Evolutionary conservation across 139 green algal genomes (phyloP).

Genomic region (Chlorella sorokiniana): DNA sequence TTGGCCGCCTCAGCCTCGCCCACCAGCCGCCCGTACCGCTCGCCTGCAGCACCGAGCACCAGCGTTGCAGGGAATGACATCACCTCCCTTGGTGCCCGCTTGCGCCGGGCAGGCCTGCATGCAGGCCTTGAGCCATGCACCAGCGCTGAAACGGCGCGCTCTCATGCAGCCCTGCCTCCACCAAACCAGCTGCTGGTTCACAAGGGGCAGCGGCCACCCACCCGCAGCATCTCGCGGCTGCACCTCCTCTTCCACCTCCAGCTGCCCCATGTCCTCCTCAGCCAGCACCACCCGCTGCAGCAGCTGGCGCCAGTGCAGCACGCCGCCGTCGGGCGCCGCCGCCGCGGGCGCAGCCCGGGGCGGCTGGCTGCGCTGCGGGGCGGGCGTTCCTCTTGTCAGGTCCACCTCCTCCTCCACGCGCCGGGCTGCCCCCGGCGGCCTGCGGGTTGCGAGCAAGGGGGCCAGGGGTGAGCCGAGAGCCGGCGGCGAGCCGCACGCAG

Average conservation of each 20-base stretch:
- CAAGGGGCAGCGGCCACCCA: too few relatives aligned
- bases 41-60: too few relatives aligned
- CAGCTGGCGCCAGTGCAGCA: conserved; percentile 4
- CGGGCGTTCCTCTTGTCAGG: conserved; percentile 1
- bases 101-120: too few relatives aligned
- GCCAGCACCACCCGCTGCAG: neutral
- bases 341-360: neutral
- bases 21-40: neutral
- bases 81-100: too few relatives aligned
- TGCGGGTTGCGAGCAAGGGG: too few relatives aligned
- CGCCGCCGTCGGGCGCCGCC: neutral
- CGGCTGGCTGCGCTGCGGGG: neutral
- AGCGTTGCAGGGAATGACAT: too few relatives aligned
- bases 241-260: neutral
- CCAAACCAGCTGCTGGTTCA: too few relatives aligned
- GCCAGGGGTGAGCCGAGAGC: too few relatives aligned
- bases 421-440: neutral
- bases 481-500: too few relatives aligned
- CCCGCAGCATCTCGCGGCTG: neutral
- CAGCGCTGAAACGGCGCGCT: too few relatives aligned
- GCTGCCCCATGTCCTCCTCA: neutral
- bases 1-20: neutral
- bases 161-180: too few relatives aligned
- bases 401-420: conserved; percentile 13
- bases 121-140: too few relatives aligned